Conservation (phyloP, 2,329 filamentous ascomycete genomes). For the Didymella lethalis region DNA sequence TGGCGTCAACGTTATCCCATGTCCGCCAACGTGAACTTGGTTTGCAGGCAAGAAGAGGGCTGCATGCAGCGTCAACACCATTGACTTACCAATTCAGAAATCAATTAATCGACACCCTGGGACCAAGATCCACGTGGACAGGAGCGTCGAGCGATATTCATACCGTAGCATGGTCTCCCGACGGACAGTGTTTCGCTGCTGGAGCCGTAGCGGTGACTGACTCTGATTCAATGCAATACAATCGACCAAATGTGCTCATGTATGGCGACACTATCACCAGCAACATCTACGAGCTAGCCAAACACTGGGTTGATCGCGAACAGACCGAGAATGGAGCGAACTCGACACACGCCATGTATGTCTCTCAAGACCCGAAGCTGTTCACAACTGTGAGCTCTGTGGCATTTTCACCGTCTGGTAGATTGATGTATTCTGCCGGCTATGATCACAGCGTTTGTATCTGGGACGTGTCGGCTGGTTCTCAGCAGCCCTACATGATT, state of each 20-base stretch:
- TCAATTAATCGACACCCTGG: conserved; percentile 52
- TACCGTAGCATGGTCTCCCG: conserved; percentile 63
- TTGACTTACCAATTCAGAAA: conserved; percentile 40
- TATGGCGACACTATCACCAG: conserved; percentile 57
- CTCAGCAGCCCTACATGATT: conserved; percentile 31
- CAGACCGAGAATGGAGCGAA: conserved; percentile 52
- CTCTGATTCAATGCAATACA: conserved; percentile 66
- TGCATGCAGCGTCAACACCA: conserved; percentile 32
- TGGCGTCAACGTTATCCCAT: conserved; percentile 29
- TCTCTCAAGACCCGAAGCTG: conserved; percentile 60
- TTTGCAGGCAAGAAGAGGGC: conserved; percentile 37
- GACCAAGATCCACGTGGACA: conserved; percentile 59
- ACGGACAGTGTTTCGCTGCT: conserved; percentile 63
- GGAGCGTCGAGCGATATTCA: conserved; percentile 67
- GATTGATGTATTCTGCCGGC: conserved; percentile 61
- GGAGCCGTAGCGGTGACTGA: conserved; percentile 66
- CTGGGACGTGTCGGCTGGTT: conserved; percentile 48
- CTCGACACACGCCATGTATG: conserved; percentile 55
- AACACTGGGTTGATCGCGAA: conserved; percentile 59
- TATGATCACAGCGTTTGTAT: conserved; percentile 61
- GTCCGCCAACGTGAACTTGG: conserved; percentile 48
- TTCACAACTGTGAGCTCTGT: conserved; percentile 66
- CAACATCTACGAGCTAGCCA: conserved; percentile 60
- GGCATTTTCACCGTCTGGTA: conserved; percentile 58
- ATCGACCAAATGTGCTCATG: conserved; percentile 64